Percentiles rank a stretch among this genome's conserved stretches.
These are phyloP conservation scores for Pythium plurisporium DNA, from an alignment of 352 stramenopile species.

Conservation along the genomic window DNA sequence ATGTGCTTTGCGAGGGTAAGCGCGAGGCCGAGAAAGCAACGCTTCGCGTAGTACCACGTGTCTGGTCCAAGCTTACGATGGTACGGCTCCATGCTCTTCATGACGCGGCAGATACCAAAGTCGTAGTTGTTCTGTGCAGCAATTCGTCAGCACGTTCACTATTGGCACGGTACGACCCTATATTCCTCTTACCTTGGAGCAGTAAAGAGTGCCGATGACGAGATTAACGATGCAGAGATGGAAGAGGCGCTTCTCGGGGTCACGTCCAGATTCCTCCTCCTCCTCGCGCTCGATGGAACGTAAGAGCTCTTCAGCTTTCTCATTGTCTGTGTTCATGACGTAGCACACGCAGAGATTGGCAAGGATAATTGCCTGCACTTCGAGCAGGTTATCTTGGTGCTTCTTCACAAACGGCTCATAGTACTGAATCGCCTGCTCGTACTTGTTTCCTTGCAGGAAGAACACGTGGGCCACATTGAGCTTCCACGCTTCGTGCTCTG, in stretches of 20 bases:
- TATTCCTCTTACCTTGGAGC: slow-evolving; percentile 92
- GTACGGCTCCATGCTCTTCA: slow-evolving; percentile 94
- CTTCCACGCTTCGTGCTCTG: slow-evolving; percentile 93
- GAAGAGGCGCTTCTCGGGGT: slow-evolving; percentile 89
- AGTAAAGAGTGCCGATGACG: slow-evolving; percentile 97
- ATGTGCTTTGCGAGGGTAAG: slow-evolving; percentile 95
- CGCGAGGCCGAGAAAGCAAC: slow-evolving; percentile 92
- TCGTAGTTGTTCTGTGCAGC: slow-evolving; percentile 91
- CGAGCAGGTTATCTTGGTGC: slow-evolving; percentile 87
- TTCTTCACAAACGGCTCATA: slow-evolving; percentile 96
- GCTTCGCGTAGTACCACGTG: slow-evolving; percentile 96
- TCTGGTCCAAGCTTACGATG: slow-evolving; percentile 94
- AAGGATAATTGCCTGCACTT: slow-evolving; percentile 95
- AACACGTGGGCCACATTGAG: slow-evolving; percentile 96
- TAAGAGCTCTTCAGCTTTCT: slow-evolving; percentile 94
- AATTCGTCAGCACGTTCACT: neutral
- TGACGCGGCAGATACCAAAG: slow-evolving; percentile 94
- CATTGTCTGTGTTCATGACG: slow-evolving; percentile 97
- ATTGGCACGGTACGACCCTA: no score
- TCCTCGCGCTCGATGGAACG: slow-evolving; percentile 94
- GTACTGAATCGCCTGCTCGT: slow-evolving; percentile 89
- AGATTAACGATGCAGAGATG: slow-evolving; percentile 98
- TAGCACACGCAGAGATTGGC: slow-evolving; percentile 97
- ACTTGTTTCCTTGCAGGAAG: slow-evolving; percentile 92
- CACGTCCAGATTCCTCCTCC: slow-evolving; percentile 80